Evolutionary conservation across 148 eudicot species (phyloP), one percentile per base, ranked within the genome.

Genomic region (Dysphania ambrosioides): DNA sequence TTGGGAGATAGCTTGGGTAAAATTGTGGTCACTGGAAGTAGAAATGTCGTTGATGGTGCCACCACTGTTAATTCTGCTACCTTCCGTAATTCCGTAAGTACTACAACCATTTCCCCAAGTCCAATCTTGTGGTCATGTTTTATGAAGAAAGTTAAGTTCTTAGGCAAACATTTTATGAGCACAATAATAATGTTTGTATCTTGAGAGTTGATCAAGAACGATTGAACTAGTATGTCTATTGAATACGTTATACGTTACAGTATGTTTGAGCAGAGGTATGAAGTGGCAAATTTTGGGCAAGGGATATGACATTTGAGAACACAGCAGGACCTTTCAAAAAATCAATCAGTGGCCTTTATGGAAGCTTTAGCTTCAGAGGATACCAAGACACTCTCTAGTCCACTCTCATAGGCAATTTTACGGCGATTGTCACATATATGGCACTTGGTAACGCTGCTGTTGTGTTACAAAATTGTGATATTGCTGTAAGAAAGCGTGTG

Each of bases 1-100:
- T 90, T 31, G 96, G n/a, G 97, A 10, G 97, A 92, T 71, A 93
- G 97, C 75, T 82, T 90, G 27, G 90, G 77, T n/a, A 86, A 75
- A 47, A 90, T 96, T 1, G 38, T 87, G 5, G 82, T 92, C 69
- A 90, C 97, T 1, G 93, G 90, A 15, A 75, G 77, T 49, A 51
- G 61, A 61, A 92, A 84, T 77, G 84, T 76, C 42, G 34, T 69
- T 8, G 97, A 87, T 38, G 97, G 91, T 56, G 81, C 83, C 49
- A 80, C 67, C 78, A 88, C 95, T 18, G 56, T 87, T 10, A 73
- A 77, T 74, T 90, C 94, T 0, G 90, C 91, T 65, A 90, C 94
- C 0, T 86, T 90, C 27, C n/a, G n/a, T n/a, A n/a, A n/a, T n/a
- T n/a, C n/a, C 84, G 93, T 87, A 79, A 81, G 80, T 57, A 35